These are phyloP conservation scores for Coemansia nantahalensis DNA, from an alignment of 192 early-diverging fungal species.

Conservation along the genomic window DNA sequence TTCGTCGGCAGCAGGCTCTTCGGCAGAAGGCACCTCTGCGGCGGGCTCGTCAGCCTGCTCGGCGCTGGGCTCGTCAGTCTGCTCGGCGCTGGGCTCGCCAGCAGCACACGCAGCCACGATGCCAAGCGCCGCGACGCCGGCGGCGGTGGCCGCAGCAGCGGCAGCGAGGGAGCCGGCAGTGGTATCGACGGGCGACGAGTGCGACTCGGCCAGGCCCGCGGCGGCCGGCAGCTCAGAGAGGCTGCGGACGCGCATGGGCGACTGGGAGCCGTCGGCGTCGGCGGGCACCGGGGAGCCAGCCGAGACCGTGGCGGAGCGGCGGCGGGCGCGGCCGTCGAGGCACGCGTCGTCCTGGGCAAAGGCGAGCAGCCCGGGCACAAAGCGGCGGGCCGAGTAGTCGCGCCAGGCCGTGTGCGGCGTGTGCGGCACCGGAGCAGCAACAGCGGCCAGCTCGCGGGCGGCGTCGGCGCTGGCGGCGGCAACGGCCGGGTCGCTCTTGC, in stretches of 20 bases:
- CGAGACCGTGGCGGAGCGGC: conserved; percentile 17
- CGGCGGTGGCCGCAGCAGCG: conserved; percentile 1
- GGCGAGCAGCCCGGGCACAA: conserved; percentile 43
- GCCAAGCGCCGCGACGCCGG: neutral
- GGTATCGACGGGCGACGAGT: neutral
- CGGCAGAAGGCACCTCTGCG: neutral
- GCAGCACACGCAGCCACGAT: neutral
- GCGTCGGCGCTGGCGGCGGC: conserved; percentile 13
- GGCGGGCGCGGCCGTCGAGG: conserved; percentile 3
- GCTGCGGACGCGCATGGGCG: conserved; percentile 23
- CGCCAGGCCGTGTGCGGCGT: conserved; percentile 20
- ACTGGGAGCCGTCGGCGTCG: neutral
- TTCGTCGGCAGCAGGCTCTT: conserved; percentile 16
- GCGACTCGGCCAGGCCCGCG: conserved; percentile 1
- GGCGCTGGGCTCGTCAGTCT: too few relatives aligned
- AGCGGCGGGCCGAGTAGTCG: conserved; percentile 17
- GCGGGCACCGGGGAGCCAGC: neutral
- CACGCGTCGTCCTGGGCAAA: conserved; percentile 10
- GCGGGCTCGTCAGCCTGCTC: conserved; percentile 1
- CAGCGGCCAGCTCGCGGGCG: conserved; percentile 3
- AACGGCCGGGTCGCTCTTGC: conserved; percentile 18
- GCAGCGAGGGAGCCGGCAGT: neutral
- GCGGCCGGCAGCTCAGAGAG: conserved; percentile 19
- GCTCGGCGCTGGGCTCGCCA: too few relatives aligned
- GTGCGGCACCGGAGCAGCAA: neutral